Base-by-base conservation (phyloP, 768 basidiomycete genomes). In the Pleurotus ostreatus region DNA sequence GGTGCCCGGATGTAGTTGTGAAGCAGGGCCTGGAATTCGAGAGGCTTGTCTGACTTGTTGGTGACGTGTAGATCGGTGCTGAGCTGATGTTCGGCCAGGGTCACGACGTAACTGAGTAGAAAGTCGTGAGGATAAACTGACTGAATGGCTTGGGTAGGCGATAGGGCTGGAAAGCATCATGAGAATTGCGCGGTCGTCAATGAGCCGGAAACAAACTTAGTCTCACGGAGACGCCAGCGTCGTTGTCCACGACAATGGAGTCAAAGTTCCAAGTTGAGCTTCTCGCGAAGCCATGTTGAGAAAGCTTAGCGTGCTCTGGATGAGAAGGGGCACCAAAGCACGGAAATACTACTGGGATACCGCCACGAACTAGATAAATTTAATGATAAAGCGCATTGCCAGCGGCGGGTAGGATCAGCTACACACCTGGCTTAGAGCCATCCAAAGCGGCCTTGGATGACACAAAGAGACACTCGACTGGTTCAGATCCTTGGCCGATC, bases 231-330 rank as follows among this genome's bases (percentile, higher is more conserved):
- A 94, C 89, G 9, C 82, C 81, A 34, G 80, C 78, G 2, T 80
- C 81, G 53, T 86, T 82, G 62, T 93, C 89, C 76, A 78, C 76
- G 20, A 89, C 75, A 11, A 81, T 72, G 44, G 74, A 69, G 58
- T 84, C 81, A 65, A 85, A 86, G 12, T 72, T 71, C 97, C 97
- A 98, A 26, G 64, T 67, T 38, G 82, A 78, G 59, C 77, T 92
- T 41, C 97, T 77, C 4, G 92, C 96, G 66, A 96, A 98, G 0
- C 97, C 97, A 68, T 98, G 97, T 69, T 97, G 94, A 4, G 76
- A 55, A 4, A 99, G 75, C 46, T 80, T 81, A 18, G 68, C 61
- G 68, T 94, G 91, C 48, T 86, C 89, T 23, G 78, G 80, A 68
- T 85, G 88, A 15, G 78, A 79, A 1, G 96, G 92, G 0, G 90